Evolutionary conservation across 2,329 filamentous ascomycete genomes (phyloP), one percentile per base, ranked within the genome.

Genomic region (Geosmithia putterillii): DNA sequence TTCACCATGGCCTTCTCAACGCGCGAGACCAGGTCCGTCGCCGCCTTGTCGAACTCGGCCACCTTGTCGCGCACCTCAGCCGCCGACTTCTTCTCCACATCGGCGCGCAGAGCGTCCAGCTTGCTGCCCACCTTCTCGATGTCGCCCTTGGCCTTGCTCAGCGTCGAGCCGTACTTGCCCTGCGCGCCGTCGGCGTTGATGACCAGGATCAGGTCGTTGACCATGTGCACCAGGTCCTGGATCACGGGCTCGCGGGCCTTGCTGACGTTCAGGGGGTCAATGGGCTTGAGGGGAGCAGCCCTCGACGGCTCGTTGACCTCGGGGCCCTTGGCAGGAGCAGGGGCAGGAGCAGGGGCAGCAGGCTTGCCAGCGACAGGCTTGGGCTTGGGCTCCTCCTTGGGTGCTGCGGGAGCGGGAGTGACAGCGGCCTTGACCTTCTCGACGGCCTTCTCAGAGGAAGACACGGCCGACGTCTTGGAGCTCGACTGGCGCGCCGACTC

Each of bases 181-280:
- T 82, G 77, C 45, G 86, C 78, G 47, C 82, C 78, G 59, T 95
- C 90, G 45, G 85, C 84, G 61, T 95, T 95, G 59, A 95, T 81
- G 40, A 94, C 86, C 8, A 86, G 81, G 57, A 98, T 95, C 54
- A 98, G 83, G 62, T 94, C 87, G 66, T 98, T 98, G 54, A 98
- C 74, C 66, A 95, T 90, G 67, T 86, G 90, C 46, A 94, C 87
- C 6, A 98, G 72, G 55, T 96, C 87, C 63, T 95, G 88, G 19
- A 96, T 85, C 32, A 95, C 75, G 22, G 86, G 85, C 59, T 96
- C 90, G 46, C 81, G 78, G 43, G 84, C 86, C 54, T 87, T 76
- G 43, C 77, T 73, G 20, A 94, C 75, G 42, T 74, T 74, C 46
- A 95, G 68, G 47, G 88, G 79, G 57, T 95, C 86, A 52, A 96